These are phyloP conservation scores for Arthrobotrys entomopaga DNA, from an alignment of 2,329 filamentous ascomycete genomes.

Conservation along the genomic window DNA sequence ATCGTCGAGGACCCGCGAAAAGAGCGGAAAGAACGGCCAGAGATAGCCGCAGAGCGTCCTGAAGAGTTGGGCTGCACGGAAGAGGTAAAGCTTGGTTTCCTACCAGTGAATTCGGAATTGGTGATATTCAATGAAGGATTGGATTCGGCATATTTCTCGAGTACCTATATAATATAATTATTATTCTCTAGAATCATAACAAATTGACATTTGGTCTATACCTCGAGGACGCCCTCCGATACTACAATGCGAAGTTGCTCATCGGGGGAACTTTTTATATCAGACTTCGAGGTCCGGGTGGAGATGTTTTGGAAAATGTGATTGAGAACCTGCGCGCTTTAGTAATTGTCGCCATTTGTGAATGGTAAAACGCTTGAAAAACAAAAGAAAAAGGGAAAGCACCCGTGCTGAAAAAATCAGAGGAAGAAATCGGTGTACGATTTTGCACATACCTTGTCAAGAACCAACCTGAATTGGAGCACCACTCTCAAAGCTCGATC, in stretches of 20 bases:
- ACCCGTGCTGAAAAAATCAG: too few species aligned
- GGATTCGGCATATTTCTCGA: conserved; percentile 38
- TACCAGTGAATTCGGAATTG: too few species aligned
- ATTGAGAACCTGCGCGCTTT: conserved; percentile 22
- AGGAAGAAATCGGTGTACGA: background rate
- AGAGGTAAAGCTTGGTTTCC: too few species aligned
- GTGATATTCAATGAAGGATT: background rate
- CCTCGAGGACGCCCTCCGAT: conserved; percentile 37
- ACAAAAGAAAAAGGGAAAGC: too few species aligned
- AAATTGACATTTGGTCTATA: background rate
- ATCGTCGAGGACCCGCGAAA: too few species aligned
- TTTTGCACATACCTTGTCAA: conserved; percentile 40
- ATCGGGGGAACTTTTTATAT: conserved; percentile 4
- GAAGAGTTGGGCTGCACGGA: too few species aligned
- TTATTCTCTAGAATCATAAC: background rate
- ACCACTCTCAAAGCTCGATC: conserved; percentile 44
- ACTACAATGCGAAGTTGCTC: conserved; percentile 33
- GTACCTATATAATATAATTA: conserved; percentile 8
- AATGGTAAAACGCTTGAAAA: too few species aligned
- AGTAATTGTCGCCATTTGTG: background rate
- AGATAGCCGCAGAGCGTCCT: too few species aligned
- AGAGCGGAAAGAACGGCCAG: too few species aligned
- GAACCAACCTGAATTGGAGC: conserved; percentile 41
- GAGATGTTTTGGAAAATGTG: conserved; percentile 50
- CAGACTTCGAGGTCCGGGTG: conserved; percentile 23